Conservation (phyloP, 305 asterid species). For the Fraxinus greggii region DNA sequence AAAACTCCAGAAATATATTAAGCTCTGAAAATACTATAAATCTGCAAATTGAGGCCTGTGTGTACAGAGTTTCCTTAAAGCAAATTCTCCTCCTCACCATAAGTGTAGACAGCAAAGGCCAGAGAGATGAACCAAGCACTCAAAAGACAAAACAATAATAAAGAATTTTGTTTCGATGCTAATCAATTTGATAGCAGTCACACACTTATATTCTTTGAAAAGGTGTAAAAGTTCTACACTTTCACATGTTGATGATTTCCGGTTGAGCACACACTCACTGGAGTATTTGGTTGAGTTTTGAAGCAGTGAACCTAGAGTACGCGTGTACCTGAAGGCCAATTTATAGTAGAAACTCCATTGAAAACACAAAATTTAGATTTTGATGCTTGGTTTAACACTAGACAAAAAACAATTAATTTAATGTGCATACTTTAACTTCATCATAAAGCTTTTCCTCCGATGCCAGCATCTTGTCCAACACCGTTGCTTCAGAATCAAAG, state of each 20-base stretch:
- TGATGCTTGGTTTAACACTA: not conserved
- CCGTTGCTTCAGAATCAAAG: slow-evolving; percentile 81
- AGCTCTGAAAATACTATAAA: no score
- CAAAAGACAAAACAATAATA: no score
- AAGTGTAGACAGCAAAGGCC: no score
- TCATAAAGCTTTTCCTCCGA: slow-evolving; percentile 99
- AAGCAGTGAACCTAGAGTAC: not conserved
- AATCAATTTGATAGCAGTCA: no score
- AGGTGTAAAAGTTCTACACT: no score
- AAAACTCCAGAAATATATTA: no score
- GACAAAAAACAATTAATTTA: not conserved
- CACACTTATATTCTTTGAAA: no score
- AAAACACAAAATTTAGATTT: not conserved
- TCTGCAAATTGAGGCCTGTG: no score
- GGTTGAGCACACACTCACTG: not conserved
- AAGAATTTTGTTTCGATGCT: no score
- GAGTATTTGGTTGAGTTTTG: not conserved
- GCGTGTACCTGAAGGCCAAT: not conserved
- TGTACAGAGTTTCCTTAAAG: no score
- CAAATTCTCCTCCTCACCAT: no score
- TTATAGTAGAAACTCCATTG: not conserved
- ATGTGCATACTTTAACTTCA: slow-evolving; percentile 78
- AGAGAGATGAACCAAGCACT: no score
- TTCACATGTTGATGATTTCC: not conserved
- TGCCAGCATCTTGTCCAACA: slow-evolving; percentile 96